Base-by-base conservation (phyloP, 495 filamentous ascomycete genomes). In the Aspergillus kassunensis region DNA sequence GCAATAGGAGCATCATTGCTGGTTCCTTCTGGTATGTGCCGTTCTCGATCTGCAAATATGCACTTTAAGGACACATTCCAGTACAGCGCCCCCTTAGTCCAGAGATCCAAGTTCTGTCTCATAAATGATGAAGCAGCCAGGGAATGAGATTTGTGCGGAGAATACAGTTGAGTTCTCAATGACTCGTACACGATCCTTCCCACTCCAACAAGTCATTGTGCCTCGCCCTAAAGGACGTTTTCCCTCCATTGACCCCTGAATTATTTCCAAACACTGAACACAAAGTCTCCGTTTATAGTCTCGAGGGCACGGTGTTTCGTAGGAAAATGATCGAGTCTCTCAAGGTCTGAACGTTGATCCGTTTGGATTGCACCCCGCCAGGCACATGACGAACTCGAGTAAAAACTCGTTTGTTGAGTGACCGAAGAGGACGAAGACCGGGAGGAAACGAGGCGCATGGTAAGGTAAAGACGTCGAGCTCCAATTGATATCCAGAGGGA, bases 11-110 rank as follows among this genome's bases (percentile, higher is more conserved):
- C 20, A 40, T 53, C 46, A 59, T 51, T 57, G 45, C 21, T 51
- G 31, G 21, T 21, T 29, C 41, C 36, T 35, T 23, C 29, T 30
- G 41, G 49, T 53, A 55, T 60, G 54, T 55, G 49, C 56, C 24
- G 52, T 39, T 25, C 51, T 43, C 37, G 54, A 55, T 57, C 44
- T 40, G 51, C 50, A n/a, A n/a, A 29, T 41, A 60, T 60, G 61
- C 46, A 49, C 48, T 41, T 24, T 33, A 36, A 24, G 37, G 41
- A 54, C 40, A 50, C 55, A 56, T 54, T 53, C 44, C 43, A 23
- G 13, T 15, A 29, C 15, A 23, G 29, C 33, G 41, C n/a, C 55
- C 58, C 58, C 52, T 61, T 57, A 15, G 36, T 52, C 40, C 44
- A 45, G 23, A 53, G 29, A 45, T 35, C 44, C 16, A 16, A 27